Evolutionary conservation across 495 filamentous ascomycete genomes (phyloP).

Genomic region (Aspergillus incahuasiensis): DNA sequence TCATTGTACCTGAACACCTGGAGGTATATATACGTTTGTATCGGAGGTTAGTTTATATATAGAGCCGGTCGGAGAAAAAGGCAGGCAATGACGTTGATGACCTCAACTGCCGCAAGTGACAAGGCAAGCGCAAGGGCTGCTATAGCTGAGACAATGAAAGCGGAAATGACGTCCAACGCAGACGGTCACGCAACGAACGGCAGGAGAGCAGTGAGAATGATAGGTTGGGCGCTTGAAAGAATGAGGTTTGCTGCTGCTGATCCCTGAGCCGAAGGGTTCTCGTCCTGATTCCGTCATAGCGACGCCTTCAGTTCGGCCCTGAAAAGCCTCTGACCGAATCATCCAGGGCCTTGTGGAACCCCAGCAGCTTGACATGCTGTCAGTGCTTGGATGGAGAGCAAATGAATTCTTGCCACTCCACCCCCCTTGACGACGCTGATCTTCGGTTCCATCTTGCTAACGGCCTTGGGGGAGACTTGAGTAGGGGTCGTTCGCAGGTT

Average conservation of each 20-base stretch:
- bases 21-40: background rate
- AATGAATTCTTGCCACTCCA: background rate
- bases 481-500: background rate
- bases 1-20: constrained; percentile 20
- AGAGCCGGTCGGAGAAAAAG: background rate
- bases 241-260: background rate
- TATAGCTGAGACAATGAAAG: background rate
- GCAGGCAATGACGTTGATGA: constrained; percentile 1
- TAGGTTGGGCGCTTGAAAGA: background rate
- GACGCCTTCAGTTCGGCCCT: constrained; percentile 16
- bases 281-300: constrained; percentile 19
- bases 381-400: background rate
- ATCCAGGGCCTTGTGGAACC: constrained; percentile 7
- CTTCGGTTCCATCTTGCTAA: background rate
- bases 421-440: background rate
- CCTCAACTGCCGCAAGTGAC: background rate
- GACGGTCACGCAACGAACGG: background rate
- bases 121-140: background rate
- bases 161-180: background rate
- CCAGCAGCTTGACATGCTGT: background rate
- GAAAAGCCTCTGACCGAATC: constrained; percentile 8
- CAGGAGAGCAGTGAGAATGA: background rate
- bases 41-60: background rate
- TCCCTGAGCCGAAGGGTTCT: background rate
- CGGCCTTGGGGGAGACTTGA: background rate